These are phyloP conservation scores for Boletus sensibilis DNA, from an alignment of 768 basidiomycete species.

Conservation along the genomic window DNA sequence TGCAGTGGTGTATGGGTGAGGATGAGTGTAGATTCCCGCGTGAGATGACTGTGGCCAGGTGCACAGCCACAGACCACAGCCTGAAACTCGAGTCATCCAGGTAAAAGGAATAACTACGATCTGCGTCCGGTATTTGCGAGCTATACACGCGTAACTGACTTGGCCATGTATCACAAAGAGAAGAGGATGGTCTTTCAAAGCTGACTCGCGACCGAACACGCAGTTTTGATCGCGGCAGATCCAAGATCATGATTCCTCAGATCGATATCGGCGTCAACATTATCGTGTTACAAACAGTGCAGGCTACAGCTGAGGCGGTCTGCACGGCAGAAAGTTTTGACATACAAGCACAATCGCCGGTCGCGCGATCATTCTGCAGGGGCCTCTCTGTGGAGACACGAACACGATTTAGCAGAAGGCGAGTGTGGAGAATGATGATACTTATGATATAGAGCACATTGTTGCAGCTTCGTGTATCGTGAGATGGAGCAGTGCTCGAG, in stretches of 20 bases:
- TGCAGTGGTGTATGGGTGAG: background rate
- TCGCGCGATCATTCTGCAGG: slow-evolving; percentile 43
- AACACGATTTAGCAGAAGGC: slow-evolving; percentile 22
- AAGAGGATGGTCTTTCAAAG: background rate
- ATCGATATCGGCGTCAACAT: slow-evolving; percentile 2
- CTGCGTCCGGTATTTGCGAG: background rate
- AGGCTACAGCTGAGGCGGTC: slow-evolving; percentile 11
- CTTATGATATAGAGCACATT: slow-evolving; percentile 96
- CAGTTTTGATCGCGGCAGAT: background rate
- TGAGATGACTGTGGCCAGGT: background rate
- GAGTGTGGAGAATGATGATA: slow-evolving; percentile 28
- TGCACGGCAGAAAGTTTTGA: slow-evolving; percentile 1
- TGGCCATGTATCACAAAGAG: background rate
- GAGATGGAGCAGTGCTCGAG: slow-evolving; percentile 1
- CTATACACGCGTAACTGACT: background rate
- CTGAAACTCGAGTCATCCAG: background rate
- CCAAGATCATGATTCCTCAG: slow-evolving; percentile 3
- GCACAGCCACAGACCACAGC: slow-evolving; percentile 8
- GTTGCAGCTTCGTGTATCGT: slow-evolving; percentile 64
- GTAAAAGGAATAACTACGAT: too few relatives aligned
- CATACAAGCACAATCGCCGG: background rate
- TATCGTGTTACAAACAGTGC: slow-evolving; percentile 3
- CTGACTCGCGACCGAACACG: background rate
- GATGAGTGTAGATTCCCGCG: background rate
- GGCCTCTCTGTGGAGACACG: slow-evolving; percentile 65